Percentiles rank a stretch among this genome's conserved stretches.
phyloP scores from a whole-genome alignment of 2,329 filamentous ascomycete species.

The Ophiostoma populinum region DNA sequence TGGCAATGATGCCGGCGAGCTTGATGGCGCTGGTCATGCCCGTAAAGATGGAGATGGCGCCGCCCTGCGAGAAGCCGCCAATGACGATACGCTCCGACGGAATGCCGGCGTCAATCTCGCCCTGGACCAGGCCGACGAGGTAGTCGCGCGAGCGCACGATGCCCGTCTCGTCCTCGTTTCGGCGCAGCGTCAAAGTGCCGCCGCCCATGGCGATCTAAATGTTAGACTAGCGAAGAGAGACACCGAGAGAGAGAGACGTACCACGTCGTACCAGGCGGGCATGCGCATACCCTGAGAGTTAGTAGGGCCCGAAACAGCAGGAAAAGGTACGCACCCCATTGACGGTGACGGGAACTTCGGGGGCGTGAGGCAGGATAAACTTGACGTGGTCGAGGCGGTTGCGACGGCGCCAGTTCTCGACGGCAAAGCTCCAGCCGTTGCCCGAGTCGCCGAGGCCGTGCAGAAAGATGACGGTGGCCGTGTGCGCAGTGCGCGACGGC shows the following conservation, averaged over 20 bases:
- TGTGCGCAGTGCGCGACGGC: conserved; percentile 61
- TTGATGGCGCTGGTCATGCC: conserved; percentile 57
- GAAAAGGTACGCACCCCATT: conserved; percentile 30
- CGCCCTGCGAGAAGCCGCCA: conserved; percentile 75
- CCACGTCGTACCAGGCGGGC: conserved; percentile 80
- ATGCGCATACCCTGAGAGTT: conserved; percentile 44
- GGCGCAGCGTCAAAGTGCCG: conserved; percentile 14
- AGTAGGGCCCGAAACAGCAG: neutral
- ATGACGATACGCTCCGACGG: conserved; percentile 68
- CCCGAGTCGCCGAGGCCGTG: conserved; percentile 83
- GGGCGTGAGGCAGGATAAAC: conserved; percentile 88
- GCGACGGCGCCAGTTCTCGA: conserved; percentile 71
- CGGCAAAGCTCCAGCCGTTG: conserved; percentile 61
- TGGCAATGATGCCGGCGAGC: conserved; percentile 72
- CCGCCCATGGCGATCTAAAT: conserved; percentile 13
- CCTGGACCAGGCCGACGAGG: conserved; percentile 62
- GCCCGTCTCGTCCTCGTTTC: conserved; percentile 43
- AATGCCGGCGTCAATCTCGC: conserved; percentile 68
- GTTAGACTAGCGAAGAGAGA: neutral
- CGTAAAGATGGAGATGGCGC: conserved; percentile 68
- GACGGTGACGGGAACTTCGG: conserved; percentile 64
- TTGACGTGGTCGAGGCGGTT: conserved; percentile 75
- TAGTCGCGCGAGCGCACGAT: conserved; percentile 57
- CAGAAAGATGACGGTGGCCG: conserved; percentile 84
- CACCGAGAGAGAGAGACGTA: conserved; percentile 18